Evolutionary conservation across 2,329 filamentous ascomycete genomes (phyloP), one percentile per base, ranked within the genome.

Genomic region (Fusarium austroafricanum): DNA sequence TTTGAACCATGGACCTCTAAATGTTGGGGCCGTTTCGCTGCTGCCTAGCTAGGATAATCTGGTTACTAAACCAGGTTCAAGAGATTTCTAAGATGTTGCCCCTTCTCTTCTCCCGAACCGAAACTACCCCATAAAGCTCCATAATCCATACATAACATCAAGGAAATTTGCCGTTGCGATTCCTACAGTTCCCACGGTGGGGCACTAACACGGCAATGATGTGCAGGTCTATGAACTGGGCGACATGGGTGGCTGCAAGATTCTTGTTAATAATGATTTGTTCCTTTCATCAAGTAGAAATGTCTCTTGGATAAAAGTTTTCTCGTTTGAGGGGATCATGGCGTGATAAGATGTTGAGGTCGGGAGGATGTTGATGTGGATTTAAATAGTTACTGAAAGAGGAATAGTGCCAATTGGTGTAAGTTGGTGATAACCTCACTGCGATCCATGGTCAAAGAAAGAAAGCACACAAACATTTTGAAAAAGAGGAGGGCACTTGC

Each of bases 31-130:
- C 15, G 38, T 58, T 70, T 56, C 50, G 50, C 62, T 71, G 69
- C 56, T 71, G 66, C 69, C 66, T 71, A n/a, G 29, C 33, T 71
- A n/a, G 29, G 28, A 44, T 40, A 46, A 38, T 50, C 49, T 47
- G 44, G 44, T 28, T 37, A 17, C 46, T 14, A 26, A 6, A 37
- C 47, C 44, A 18, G 40, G 55, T 43, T 47, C 45, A 65, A 18
- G 49, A 44, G 21, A 46, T 33, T 17, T 51, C 2, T 21, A 40
- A 31, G n/a, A 21, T 33, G 11, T 15, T 49, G 29, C 21, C 10
- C 15, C 21, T 21, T 1, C 6, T 31, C 14, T 31, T 10, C 6
- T 23, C 6, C 6, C 21, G 21, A 23, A 23, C 21, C 4, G 21
- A 23, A 23, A 23, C 21, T 10, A 9, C 28, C 28, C 28, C 28